A percentile compares a stretch with the other conserved stretches of the same genome.
phyloP scores from a whole-genome alignment of 2,329 filamentous ascomycete genomes.

The Pseudogymnoascus sp. region DNA sequence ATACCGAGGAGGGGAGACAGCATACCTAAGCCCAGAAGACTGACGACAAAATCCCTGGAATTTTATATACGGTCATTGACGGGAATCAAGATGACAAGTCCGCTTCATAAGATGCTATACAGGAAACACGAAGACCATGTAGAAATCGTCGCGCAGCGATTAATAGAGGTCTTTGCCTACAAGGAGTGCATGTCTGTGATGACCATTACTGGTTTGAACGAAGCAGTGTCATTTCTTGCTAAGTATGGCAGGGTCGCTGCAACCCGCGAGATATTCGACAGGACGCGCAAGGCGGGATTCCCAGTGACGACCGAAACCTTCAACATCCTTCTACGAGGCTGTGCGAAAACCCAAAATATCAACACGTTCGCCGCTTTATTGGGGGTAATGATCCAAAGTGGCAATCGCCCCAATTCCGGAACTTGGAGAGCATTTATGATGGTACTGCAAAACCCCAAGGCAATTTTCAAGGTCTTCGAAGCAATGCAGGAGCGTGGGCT shows the following conservation, averaged over 20 bases:
- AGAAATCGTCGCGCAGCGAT: background rate
- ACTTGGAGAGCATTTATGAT: conserved; percentile 8
- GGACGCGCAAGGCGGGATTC: background rate
- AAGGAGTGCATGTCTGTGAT: background rate
- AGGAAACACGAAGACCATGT: background rate
- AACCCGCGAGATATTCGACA: conserved; percentile 1
- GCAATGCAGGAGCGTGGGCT: background rate
- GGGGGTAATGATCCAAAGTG: background rate
- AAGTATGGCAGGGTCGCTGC: background rate
- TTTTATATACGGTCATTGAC: conserved; percentile 2
- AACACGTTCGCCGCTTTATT: background rate
- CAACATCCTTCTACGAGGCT: conserved; percentile 4
- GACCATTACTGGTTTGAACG: background rate
- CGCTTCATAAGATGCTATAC: conserved; percentile 6
- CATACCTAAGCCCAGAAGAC: background rate
- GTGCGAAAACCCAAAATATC: conserved; percentile 3
- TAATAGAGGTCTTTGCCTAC: background rate
- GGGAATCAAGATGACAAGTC: conserved; percentile 7
- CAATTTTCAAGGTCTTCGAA: background rate
- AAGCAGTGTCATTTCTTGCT: conserved; percentile 1
- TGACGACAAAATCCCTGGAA: background rate
- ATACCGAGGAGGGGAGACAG: conserved; percentile 4
- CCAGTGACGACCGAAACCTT: background rate
- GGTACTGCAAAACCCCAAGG: conserved; percentile 2
- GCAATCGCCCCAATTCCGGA: conserved; percentile 1